Evolutionary conservation across 495 filamentous ascomycete species (phyloP).

Genomic region (Niebla homalea): DNA sequence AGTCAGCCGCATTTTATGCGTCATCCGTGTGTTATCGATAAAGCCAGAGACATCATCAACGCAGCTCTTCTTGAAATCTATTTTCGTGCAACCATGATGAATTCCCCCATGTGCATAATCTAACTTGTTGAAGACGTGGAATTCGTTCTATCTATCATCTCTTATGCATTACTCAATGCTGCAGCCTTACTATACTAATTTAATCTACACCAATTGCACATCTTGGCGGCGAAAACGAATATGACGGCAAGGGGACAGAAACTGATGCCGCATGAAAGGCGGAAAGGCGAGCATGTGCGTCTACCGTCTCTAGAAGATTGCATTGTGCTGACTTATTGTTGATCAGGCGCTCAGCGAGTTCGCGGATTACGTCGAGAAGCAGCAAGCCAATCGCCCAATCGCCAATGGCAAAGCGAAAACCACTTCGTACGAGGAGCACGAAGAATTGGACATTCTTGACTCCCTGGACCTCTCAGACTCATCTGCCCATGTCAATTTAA

Average conservation of each 20-base stretch:
- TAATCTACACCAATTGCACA: neutral
- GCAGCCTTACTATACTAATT: neutral
- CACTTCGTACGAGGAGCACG: conserved; percentile 54
- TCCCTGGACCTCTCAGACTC: conserved; percentile 69
- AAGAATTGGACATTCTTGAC: conserved; percentile 85
- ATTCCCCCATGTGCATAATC: too few relatives aligned
- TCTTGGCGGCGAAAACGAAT: conserved; percentile 3
- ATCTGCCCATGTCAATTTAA: conserved; percentile 52
- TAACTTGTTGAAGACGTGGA: too few relatives aligned
- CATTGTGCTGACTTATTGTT: conserved; percentile 5
- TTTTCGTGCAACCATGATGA: too few relatives aligned
- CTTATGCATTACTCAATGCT: neutral
- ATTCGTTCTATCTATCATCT: neutral
- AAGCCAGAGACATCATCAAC: too few relatives aligned
- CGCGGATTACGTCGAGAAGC: conserved; percentile 92
- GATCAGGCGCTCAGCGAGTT: conserved; percentile 83
- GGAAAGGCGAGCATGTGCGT: conserved; percentile 61
- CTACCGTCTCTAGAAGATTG: conserved; percentile 1
- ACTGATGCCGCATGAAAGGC: conserved; percentile 58
- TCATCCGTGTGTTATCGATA: too few relatives aligned
- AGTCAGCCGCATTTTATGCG: neutral
- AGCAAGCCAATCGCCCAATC: conserved; percentile 57
- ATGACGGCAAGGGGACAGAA: conserved; percentile 47
- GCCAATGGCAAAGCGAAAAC: conserved; percentile 22
- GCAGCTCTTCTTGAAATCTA: too few relatives aligned